These are phyloP conservation scores for Asterophora lycoperdoides DNA, from an alignment of 768 basidiomycete species.

Conservation along the genomic window DNA sequence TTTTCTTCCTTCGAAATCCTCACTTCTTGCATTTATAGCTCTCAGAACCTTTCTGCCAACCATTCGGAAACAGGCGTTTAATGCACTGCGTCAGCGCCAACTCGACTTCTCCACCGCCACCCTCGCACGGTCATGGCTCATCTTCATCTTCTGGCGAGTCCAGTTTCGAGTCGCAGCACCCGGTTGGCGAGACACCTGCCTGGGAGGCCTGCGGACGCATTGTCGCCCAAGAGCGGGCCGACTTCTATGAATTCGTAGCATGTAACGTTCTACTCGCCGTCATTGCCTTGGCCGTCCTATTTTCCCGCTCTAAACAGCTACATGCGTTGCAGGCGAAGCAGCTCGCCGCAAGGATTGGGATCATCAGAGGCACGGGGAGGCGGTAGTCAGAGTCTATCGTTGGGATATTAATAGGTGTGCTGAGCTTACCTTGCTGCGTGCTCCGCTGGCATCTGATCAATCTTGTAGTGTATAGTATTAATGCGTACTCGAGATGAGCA, in stretches of 20 bases:
- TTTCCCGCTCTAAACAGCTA: conserved; percentile 64
- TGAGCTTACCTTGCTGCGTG: neutral
- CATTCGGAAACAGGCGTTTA: conserved; percentile 90
- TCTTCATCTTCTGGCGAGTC: conserved; percentile 19
- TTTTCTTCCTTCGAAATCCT: conserved; percentile 1
- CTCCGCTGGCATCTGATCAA: neutral
- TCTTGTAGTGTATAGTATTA: neutral
- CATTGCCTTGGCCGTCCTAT: conserved; percentile 59
- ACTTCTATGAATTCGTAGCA: conserved; percentile 89
- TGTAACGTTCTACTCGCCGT: conserved; percentile 74
- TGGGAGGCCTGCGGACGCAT: conserved; percentile 96
- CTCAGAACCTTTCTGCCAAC: conserved; percentile 86
- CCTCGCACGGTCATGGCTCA: conserved; percentile 15
- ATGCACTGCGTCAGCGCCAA: conserved; percentile 71
- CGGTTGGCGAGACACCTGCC: conserved; percentile 62
- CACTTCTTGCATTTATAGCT: conserved; percentile 41
- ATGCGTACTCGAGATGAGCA: neutral
- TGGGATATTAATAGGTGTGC: conserved; percentile 12
- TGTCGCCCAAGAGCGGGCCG: conserved; percentile 68
- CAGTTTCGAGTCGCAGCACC: conserved; percentile 14
- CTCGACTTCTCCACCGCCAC: conserved; percentile 23
- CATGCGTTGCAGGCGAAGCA: conserved; percentile 74
- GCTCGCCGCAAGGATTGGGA: conserved; percentile 82
- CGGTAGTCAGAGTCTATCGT: conserved; percentile 5
- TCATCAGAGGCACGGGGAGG: conserved; percentile 40